A percentile compares a stretch with the other conserved stretches of the same genome.
Conservation (phyloP, 2,329 filamentous ascomycete species). For the Taxawa tesnikishii region DNA sequence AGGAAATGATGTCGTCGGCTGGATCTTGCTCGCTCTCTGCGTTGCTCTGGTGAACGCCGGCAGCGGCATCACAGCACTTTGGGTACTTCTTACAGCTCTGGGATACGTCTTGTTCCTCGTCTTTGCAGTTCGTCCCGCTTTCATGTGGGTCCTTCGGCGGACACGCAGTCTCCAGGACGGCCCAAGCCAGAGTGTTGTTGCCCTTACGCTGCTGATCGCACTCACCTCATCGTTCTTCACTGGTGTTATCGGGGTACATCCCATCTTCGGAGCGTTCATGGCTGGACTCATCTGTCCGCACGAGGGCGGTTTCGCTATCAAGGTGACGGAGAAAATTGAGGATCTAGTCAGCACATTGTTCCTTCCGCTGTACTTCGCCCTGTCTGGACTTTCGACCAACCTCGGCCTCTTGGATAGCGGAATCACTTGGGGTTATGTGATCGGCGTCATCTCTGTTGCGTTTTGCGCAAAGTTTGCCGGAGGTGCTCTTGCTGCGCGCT, state of each 20-base stretch:
- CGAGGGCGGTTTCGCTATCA: constrained; percentile 80
- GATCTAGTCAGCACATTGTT: constrained; percentile 78
- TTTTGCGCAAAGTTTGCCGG: constrained; percentile 78
- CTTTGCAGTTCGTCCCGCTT: constrained; percentile 58
- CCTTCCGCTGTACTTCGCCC: constrained; percentile 82
- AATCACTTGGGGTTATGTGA: constrained; percentile 78
- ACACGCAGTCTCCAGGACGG: constrained; percentile 76
- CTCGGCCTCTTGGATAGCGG: constrained; percentile 72
- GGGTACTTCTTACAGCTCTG: constrained; percentile 62
- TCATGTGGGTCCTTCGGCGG: constrained; percentile 60
- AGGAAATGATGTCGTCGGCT: constrained; percentile 82
- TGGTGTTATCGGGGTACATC: constrained; percentile 79
- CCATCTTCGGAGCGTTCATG: constrained; percentile 89
- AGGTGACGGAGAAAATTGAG: constrained; percentile 86
- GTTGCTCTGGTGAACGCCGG: constrained; percentile 86
- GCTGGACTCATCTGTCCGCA: constrained; percentile 83
- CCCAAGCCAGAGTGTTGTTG: constrained; percentile 73
- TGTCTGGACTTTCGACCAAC: constrained; percentile 81
- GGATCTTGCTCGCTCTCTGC: constrained; percentile 85
- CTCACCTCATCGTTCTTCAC: constrained; percentile 78
- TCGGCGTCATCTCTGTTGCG: constrained; percentile 70
- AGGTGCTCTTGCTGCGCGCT: constrained; percentile 63
- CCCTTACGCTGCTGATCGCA: constrained; percentile 67
- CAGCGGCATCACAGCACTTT: constrained; percentile 70
- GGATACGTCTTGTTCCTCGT: constrained; percentile 68